phyloP scores from a whole-genome alignment of 176 grass and related monocot species.

The Ensete glaucum region DNA sequence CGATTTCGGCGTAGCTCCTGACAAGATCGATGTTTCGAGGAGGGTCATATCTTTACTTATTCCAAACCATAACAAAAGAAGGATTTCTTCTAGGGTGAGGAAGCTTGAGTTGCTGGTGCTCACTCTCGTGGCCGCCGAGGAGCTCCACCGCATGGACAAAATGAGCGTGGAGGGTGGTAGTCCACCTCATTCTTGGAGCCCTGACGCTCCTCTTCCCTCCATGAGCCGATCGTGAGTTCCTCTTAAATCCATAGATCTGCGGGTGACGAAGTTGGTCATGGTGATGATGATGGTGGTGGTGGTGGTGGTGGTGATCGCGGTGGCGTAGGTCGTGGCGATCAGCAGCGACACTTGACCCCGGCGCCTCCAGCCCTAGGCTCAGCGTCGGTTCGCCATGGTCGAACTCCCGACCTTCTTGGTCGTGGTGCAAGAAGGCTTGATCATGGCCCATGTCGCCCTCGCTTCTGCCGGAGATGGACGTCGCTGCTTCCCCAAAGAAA shows the following conservation, averaged over 20 bases:
- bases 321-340: not conserved
- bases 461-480: conserved; percentile 21
- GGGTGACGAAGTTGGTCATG: conserved; percentile 17
- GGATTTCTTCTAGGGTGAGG: not conserved
- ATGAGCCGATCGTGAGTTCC: conserved; percentile 26
- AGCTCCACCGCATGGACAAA: conserved; percentile 96
- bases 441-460: conserved; percentile 11
- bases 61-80: not conserved
- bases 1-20: conserved; percentile 98
- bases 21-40: not conserved
- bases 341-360: not conserved
- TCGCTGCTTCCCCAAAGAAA: conserved; percentile 3
- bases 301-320: not conserved
- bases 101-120: conserved; percentile 1
- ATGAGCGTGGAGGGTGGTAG: conserved; percentile 72
- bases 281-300: not conserved
- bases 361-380: conserved; percentile 34
- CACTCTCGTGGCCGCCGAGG: conserved; percentile 97
- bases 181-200: conserved; percentile 94
- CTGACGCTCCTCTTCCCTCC: conserved; percentile 62
- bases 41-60: not conserved
- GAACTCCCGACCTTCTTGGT: not conserved
- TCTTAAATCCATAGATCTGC: conserved; percentile 54
- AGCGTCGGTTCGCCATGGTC: conserved; percentile 28
- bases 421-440: not conserved